A percentile compares a stretch with the other conserved stretches of the same genome.
These are phyloP conservation scores for Metschnikowia borealis DNA, from an alignment of 805 yeast species.

Conservation along the genomic window DNA sequence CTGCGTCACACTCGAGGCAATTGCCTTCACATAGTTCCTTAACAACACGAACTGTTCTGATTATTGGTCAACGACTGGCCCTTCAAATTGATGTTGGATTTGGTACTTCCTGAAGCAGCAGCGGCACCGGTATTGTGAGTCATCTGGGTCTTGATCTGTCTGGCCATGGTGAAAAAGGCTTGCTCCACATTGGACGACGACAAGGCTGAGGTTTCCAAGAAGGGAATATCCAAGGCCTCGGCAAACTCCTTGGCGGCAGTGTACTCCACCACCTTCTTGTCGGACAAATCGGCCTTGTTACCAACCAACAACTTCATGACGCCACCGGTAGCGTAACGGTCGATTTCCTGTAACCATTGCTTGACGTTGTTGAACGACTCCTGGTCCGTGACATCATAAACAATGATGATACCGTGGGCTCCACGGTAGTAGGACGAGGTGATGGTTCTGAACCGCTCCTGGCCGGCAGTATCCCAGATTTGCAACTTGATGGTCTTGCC, in stretches of 20 bases:
- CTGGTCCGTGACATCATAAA: conserved; percentile 96
- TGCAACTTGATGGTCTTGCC: conserved; percentile 97
- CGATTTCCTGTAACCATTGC: conserved; percentile 98
- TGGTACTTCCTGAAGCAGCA: conserved; percentile 36
- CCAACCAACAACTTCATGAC: conserved; percentile 95
- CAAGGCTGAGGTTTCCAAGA: conserved; percentile 93
- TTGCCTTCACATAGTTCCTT: conserved; percentile 6
- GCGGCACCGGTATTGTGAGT: conserved; percentile 52
- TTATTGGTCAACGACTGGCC: conserved; percentile 54
- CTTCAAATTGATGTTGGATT: conserved; percentile 66
- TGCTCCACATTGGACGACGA: conserved; percentile 96
- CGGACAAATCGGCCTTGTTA: conserved; percentile 90
- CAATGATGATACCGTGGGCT: conserved; percentile 97
- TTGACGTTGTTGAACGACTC: conserved; percentile 94
- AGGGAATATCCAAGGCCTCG: conserved; percentile 89
- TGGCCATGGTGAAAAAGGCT: conserved; percentile 97
- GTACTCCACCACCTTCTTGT: conserved; percentile 92
- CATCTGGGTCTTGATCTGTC: conserved; percentile 96
- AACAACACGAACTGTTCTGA: conserved; percentile 40
- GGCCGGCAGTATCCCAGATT: conserved; percentile 99
- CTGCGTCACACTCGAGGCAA: not conserved
- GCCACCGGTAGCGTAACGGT: conserved; percentile 96
- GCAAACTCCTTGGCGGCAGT: conserved; percentile 97
- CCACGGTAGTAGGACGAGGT: conserved; percentile 97
- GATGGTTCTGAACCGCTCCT: conserved; percentile 96